A percentile compares a stretch with the other conserved stretches of the same genome.
These are phyloP conservation scores for Sugiyamaella boreocaroliniensis DNA, from an alignment of 805 yeast species.

Conservation along the genomic window DNA sequence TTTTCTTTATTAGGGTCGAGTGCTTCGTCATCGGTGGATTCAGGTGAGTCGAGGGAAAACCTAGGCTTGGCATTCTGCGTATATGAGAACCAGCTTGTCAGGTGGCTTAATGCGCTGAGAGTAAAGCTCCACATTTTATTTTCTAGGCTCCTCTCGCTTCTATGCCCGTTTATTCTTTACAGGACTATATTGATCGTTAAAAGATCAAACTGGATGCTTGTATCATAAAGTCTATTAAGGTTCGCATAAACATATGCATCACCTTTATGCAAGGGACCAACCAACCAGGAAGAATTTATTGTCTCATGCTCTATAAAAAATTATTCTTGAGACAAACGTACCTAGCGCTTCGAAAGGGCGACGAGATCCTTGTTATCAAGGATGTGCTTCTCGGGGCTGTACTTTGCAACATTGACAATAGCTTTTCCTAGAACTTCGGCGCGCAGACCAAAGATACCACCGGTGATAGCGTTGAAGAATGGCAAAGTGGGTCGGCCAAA, in stretches of 20 bases:
- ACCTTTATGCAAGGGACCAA: too few relatives aligned
- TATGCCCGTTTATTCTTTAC: too few relatives aligned
- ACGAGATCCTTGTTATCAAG: constrained; percentile 4
- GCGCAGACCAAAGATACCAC: neutral
- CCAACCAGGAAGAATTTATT: too few relatives aligned
- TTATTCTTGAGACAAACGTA: too few relatives aligned
- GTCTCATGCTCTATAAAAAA: too few relatives aligned
- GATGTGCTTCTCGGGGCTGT: neutral
- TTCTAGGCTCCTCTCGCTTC: too few relatives aligned
- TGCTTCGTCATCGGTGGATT: neutral
- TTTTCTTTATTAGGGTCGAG: neutral
- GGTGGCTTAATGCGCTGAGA: neutral
- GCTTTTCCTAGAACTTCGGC: constrained; percentile 5
- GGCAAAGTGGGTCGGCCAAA: neutral
- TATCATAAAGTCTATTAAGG: too few relatives aligned
- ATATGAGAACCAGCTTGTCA: neutral
- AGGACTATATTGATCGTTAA: too few relatives aligned
- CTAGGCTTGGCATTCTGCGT: neutral
- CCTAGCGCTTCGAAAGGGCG: neutral
- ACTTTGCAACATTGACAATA: constrained; percentile 6
- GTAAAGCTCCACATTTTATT: neutral
- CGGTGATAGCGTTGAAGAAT: neutral
- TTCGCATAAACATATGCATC: too few relatives aligned
- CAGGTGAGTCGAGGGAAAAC: neutral
- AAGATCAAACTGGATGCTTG: too few relatives aligned